Base-by-base conservation (phyloP, 208 protist species). In the Vickermania spadyakhi region DNA sequence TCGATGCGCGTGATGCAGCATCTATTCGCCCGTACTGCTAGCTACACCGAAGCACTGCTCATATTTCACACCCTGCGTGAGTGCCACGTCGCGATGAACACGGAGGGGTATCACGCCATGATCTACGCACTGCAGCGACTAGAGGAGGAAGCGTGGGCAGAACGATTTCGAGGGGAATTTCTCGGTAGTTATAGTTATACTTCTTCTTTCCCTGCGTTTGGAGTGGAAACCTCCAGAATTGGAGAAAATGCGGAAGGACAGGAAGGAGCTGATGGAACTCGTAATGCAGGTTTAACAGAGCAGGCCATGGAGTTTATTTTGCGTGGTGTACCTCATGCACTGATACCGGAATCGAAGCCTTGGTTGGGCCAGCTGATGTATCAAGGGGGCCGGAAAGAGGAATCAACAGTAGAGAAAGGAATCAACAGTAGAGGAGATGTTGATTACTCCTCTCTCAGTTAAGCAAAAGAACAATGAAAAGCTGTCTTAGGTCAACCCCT, bases 101-200 rank as follows among this genome's bases (percentile, higher is more conserved):
- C 90, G 75, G 79, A 93, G 66, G 68, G 77, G 3, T 96, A 96
- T 66, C 86, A 93, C 64, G 82, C 86, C n/a, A 96, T 96, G 89
- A 64, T 96, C 53, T 96, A 91, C 67, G 91, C 84, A 2, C 70
- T 96, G 56, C 89, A 93, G 79, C 73, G 86, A 2, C 73, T 96
- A 18, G 86, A 93, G 64, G 89, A 96, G 57, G 86, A 96, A 66
- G 83, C 82, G 2, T 96, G 86, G 84, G 89, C 79, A 2, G 56
- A 80, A 56, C 83, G 77, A 21, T 93, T 93, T 63, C 72, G 72
- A 58, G 78, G 88, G 27, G 86, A 96, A 62, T 76, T 11, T 7
- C 13, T 28, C 21, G 11, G 18, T 7, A 7, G 36, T 18, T n/a
- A n/a, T n/a, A n/a, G n/a, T n/a, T n/a, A n/a, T n/a, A n/a, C n/a